These are phyloP conservation scores for Dioscorea alata DNA, from an alignment of 106 monocot genomes.

Conservation along the genomic window DNA sequence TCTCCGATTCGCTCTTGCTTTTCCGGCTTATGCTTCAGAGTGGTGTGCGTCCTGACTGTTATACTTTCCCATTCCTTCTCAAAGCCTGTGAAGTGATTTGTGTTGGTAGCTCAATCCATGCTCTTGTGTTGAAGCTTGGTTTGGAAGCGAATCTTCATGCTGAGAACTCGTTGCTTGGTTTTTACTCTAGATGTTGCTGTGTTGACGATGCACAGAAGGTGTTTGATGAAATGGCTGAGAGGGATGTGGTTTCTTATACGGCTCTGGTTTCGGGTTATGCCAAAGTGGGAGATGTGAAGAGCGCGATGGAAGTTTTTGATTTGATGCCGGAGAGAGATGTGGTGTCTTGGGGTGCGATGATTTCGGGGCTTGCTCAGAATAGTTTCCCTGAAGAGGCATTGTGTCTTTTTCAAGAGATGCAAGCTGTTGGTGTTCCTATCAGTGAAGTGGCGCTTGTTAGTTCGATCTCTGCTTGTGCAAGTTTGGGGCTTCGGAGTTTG, in stretches of 20 bases:
- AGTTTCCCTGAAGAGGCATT: constrained; percentile 21
- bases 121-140: constrained; percentile 23
- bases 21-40: background rate
- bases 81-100: background rate
- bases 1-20: background rate
- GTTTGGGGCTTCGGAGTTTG: constrained; percentile 25
- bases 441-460: constrained; percentile 28
- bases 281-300: constrained; percentile 11
- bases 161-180: constrained; percentile 27
- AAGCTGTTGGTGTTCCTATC: constrained; percentile 17
- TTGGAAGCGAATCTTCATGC: background rate
- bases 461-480: constrained; percentile 32
- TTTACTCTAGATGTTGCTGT: constrained; percentile 30
- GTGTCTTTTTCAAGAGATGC: constrained; percentile 32
- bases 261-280: constrained; percentile 38
- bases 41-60: background rate
- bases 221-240: constrained; percentile 29
- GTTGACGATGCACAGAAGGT: constrained; percentile 29
- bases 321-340: constrained; percentile 15
- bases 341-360: constrained; percentile 5
- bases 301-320: constrained; percentile 35
- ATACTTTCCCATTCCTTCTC: background rate
- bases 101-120: background rate
- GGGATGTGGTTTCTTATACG: constrained; percentile 43
- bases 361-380: constrained; percentile 16